A percentile compares a stretch with the other conserved stretches of the same genome.
phyloP scores from a whole-genome alignment of 83 land plant genomes.

The Picea mariana region DNA sequence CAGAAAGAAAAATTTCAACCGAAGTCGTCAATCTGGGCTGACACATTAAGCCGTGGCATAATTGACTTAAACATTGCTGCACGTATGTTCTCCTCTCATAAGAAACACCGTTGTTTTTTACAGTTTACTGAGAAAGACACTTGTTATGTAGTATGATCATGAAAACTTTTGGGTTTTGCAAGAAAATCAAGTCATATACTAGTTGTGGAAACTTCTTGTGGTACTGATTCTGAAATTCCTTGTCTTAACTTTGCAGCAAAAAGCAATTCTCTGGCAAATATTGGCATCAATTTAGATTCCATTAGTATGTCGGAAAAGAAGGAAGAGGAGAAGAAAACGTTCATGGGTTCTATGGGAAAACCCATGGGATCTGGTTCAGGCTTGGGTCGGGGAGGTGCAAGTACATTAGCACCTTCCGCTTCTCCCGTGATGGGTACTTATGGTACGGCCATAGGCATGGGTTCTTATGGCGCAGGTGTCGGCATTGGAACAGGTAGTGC shows the following conservation, averaged over 20 bases:
- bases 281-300: constrained; percentile 63
- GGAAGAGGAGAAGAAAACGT: constrained; percentile 39
- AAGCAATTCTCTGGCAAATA: constrained; percentile 51
- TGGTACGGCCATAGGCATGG: background rate
- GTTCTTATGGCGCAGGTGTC: background rate
- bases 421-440: background rate
- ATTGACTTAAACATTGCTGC: constrained; percentile 78
- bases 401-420: constrained; percentile 21
- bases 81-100: constrained; percentile 40
- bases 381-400: constrained; percentile 30
- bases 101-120: constrained; percentile 1
- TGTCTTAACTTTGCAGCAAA: constrained; percentile 41
- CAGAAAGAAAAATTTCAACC: constrained; percentile 63
- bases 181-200: background rate
- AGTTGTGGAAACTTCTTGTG: background rate
- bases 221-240: background rate
- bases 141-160: background rate
- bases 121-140: background rate
- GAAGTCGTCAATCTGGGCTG: constrained; percentile 83
- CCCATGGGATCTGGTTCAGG: constrained; percentile 72
- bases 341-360: constrained; percentile 51
- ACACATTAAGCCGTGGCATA: constrained; percentile 73
- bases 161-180: background rate
- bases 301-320: constrained; percentile 26
- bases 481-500: background rate